phyloP scores from a whole-genome alignment of 1,284 basidiomycete genomes.

The Anthracocystis walkeri region DNA sequence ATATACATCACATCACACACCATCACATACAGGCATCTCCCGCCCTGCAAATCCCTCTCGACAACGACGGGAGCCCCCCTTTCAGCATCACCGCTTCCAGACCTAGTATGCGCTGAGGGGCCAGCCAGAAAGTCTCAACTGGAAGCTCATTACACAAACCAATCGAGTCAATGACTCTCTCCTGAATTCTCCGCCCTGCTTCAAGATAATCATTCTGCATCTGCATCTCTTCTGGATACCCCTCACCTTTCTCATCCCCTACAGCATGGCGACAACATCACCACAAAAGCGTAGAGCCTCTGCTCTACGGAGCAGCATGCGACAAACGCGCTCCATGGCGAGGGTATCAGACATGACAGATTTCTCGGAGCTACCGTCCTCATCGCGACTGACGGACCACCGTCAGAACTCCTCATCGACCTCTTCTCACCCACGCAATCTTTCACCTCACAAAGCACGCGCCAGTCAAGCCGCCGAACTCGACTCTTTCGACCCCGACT shows the following conservation, averaged over 20 bases:
- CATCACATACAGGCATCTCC: neutral
- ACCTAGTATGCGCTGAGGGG: neutral
- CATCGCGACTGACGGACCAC: neutral
- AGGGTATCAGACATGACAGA: constrained; percentile 31
- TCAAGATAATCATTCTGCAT: neutral
- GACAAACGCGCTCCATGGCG: constrained; percentile 51
- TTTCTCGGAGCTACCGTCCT: constrained; percentile 13
- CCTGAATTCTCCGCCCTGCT: neutral
- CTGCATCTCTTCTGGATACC: neutral
- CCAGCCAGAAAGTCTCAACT: neutral
- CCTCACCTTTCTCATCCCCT: neutral
- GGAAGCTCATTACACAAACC: neutral
- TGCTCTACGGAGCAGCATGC: constrained; percentile 22
- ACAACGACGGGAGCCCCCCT: neutral
- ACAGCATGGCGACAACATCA: constrained; percentile 39
- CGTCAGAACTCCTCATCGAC: constrained; percentile 7
- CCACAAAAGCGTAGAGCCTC: constrained; percentile 43
- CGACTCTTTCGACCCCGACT: constrained; percentile 33
- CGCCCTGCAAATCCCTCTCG: neutral
- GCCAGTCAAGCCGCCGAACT: constrained; percentile 26
- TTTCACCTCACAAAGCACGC: constrained; percentile 27
- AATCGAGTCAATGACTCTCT: neutral
- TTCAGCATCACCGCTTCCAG: neutral
- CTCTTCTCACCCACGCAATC: constrained; percentile 13
- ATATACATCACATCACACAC: neutral